These are phyloP conservation scores for Rubia yunnanensis DNA, from an alignment of 257 asterid species.

Conservation along the genomic window DNA sequence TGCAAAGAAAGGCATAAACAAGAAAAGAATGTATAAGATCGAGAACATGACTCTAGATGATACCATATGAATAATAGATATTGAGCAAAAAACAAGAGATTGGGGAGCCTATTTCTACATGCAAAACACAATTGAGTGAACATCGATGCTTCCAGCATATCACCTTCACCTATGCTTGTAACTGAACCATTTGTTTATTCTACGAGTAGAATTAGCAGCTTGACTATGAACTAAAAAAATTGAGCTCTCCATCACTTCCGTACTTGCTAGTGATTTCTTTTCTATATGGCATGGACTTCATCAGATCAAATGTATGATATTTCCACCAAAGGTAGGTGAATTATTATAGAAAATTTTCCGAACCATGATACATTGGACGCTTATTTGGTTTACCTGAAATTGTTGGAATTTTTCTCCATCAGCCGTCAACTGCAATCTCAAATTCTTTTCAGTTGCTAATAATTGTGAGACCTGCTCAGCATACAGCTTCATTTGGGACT, in stretches of 20 bases:
- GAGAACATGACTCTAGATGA: neutral
- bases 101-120: neutral
- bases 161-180: neutral
- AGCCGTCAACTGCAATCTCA: slow-evolving; percentile 83
- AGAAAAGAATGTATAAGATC: neutral
- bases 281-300: neutral
- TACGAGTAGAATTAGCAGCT: neutral
- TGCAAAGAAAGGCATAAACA: slow-evolving; percentile 22
- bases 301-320: neutral
- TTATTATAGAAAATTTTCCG: neutral
- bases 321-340: neutral
- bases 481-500: slow-evolving; percentile 81
- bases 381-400: slow-evolving; percentile 57
- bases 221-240: neutral
- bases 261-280: neutral
- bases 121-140: neutral
- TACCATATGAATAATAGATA: neutral
- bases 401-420: slow-evolving; percentile 99
- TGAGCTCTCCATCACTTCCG: neutral
- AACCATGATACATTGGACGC: neutral
- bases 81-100: neutral
- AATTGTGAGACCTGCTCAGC: slow-evolving; percentile 86
- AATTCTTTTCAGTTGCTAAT: slow-evolving; percentile 82
- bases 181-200: neutral
- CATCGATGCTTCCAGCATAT: neutral